phyloP scores from a whole-genome alignment of 108 stramenopile genomes.

The Nannochloropsis granulata region DNA sequence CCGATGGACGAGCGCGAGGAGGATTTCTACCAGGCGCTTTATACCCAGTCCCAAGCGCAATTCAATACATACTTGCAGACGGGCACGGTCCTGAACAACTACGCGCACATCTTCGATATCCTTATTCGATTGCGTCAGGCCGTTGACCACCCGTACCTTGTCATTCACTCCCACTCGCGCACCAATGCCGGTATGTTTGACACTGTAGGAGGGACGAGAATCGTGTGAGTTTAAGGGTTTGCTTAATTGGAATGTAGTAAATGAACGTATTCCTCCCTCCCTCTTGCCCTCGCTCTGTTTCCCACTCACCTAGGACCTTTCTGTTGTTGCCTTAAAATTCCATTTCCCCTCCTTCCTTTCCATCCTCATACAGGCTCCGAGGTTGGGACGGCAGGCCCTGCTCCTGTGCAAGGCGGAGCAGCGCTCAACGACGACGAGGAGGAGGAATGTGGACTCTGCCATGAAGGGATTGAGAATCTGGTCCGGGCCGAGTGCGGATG shows the following conservation, averaged over 20 bases:
- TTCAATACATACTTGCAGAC: constrained; percentile 81
- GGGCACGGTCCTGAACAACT: constrained; percentile 94
- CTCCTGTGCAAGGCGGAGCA: not conserved
- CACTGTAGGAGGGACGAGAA: too few relatives aligned
- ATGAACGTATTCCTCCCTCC: too few relatives aligned
- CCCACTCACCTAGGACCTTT: too few relatives aligned
- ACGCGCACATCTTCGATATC: constrained; percentile 92
- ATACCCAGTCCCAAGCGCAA: constrained; percentile 80
- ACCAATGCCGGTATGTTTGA: not conserved
- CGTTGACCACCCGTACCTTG: constrained; percentile 94
- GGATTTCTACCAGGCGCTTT: constrained; percentile 94
- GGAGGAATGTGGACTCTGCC: constrained; percentile 24
- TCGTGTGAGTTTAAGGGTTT: too few relatives aligned
- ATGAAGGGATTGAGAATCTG: constrained; percentile 20
- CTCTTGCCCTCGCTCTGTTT: too few relatives aligned
- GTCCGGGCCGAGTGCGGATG: constrained; percentile 25
- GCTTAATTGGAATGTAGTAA: too few relatives aligned
- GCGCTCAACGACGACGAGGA: not conserved
- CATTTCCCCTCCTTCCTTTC: not conserved
- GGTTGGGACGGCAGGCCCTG: not conserved
- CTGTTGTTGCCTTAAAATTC: not conserved
- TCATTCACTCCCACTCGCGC: constrained; percentile 38
- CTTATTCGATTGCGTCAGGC: constrained; percentile 90
- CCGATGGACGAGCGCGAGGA: constrained; percentile 46
- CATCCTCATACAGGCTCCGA: not conserved